phyloP scores from a whole-genome alignment of 2,329 filamentous ascomycete genomes.

The Cladophialophora psammophila region DNA sequence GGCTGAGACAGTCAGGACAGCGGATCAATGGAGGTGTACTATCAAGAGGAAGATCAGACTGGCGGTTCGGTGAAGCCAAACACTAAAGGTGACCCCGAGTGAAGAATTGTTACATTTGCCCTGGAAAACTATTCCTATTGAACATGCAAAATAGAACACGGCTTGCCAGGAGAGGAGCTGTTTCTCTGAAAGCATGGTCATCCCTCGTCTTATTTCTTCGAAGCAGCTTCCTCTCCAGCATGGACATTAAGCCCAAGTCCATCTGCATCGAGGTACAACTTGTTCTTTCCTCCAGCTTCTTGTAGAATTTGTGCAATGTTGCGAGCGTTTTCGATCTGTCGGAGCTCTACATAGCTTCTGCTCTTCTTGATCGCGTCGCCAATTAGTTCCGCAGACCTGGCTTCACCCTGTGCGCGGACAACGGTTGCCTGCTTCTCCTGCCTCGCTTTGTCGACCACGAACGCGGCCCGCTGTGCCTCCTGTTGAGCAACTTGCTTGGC shows the following conservation, averaged over 20 bases:
- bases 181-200: slow-evolving; percentile 10
- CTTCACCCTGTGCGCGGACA: slow-evolving; percentile 98
- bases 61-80: background rate
- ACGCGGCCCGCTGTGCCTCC: slow-evolving; percentile 95
- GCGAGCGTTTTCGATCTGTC: slow-evolving; percentile 96
- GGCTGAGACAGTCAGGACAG: too few relatives aligned
- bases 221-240: slow-evolving; percentile 39
- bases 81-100: slow-evolving; percentile 21
- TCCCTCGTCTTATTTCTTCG: slow-evolving; percentile 22
- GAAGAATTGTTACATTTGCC: slow-evolving; percentile 41
- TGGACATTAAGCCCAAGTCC: slow-evolving; percentile 89
- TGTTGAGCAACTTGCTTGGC: slow-evolving; percentile 78
- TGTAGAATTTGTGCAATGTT: slow-evolving; percentile 87
- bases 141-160: slow-evolving; percentile 22
- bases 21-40: background rate
- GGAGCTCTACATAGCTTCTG: slow-evolving; percentile 93
- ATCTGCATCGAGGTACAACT: slow-evolving; percentile 89
- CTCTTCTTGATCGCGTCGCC: slow-evolving; percentile 99
- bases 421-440: slow-evolving; percentile 99
- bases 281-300: slow-evolving; percentile 86
- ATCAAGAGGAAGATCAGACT: background rate
- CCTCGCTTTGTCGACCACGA: slow-evolving; percentile 97
- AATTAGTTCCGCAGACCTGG: slow-evolving; percentile 94
- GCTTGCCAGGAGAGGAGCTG: background rate
- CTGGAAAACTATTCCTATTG: slow-evolving; percentile 32